A percentile compares a stretch with the other conserved stretches of the same genome.
phyloP scores from a whole-genome alignment of 2,329 filamentous ascomycete genomes.

The Diaporthe sp. region DNA sequence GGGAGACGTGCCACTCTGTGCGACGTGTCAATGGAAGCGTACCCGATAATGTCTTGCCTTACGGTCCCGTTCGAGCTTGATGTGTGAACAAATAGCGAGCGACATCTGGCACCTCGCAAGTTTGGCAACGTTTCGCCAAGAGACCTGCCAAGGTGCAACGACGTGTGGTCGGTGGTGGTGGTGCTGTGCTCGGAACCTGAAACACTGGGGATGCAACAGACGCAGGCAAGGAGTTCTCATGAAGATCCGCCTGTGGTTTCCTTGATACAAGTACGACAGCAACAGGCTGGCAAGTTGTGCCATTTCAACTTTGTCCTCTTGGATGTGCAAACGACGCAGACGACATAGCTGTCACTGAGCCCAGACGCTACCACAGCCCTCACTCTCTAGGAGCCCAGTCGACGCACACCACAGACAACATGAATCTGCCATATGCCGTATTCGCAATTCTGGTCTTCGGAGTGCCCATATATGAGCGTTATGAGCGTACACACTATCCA shows the following conservation, averaged over 20 bases:
- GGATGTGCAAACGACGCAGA: not conserved
- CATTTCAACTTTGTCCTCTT: not conserved
- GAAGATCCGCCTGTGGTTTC: slow-evolving; percentile 4
- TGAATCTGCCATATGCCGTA: slow-evolving; percentile 23
- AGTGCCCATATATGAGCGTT: slow-evolving; percentile 28
- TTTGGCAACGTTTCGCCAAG: slow-evolving; percentile 21
- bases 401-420: not conserved
- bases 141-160: slow-evolving; percentile 7
- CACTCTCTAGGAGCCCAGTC: not conserved
- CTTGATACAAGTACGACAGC: slow-evolving; percentile 9
- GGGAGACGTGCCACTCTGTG: not conserved
- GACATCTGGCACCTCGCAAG: slow-evolving; percentile 19
- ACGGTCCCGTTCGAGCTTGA: not conserved
- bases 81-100: not conserved
- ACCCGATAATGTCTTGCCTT: not conserved
- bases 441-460: slow-evolving; percentile 17
- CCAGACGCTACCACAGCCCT: not conserved
- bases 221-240: not conserved
- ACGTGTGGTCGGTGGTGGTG: not conserved
- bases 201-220: slow-evolving; percentile 20
- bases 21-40: not conserved
- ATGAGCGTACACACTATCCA: slow-evolving; percentile 23
- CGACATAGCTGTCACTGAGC: not conserved
- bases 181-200: slow-evolving; percentile 23
- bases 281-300: not conserved